Evolutionary conservation across 345 rosid species (phyloP).

Genomic region (Angophora floribunda): DNA sequence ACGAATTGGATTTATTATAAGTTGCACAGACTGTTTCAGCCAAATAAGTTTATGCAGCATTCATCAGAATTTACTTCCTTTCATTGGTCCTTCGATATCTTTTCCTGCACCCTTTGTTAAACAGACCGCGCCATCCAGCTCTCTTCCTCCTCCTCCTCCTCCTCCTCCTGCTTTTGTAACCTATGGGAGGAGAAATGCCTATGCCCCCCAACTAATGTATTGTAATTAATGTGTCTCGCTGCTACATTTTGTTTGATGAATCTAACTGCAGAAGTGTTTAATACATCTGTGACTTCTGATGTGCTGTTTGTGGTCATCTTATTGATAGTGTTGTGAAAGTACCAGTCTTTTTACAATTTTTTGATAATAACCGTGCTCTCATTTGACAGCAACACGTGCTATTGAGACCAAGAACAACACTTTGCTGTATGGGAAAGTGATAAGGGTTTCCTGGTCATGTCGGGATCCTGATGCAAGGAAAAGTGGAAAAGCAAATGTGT

Average conservation of each 20-base stretch:
- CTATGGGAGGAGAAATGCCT: not conserved
- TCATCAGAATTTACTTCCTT: not conserved
- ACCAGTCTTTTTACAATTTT: not conserved
- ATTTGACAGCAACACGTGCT: conserved; percentile 43
- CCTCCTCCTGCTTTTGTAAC: not conserved
- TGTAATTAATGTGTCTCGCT: not conserved
- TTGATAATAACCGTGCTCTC: not conserved
- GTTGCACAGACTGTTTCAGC: not conserved
- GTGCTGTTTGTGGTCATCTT: not conserved
- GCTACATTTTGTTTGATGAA: not conserved
- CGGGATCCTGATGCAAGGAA: conserved; percentile 65
- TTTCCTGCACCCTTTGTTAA: not conserved
- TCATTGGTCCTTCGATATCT: not conserved
- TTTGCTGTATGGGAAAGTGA: conserved; percentile 45
- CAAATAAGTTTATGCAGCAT: not conserved
- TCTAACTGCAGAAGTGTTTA: not conserved
- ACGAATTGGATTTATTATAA: not conserved
- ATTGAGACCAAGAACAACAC: conserved; percentile 55
- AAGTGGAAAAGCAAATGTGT: conserved; percentile 64
- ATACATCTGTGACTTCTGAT: not conserved
- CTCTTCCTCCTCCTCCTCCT: not conserved
- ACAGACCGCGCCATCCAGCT: not conserved
- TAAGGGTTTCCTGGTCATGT: conserved; percentile 63
- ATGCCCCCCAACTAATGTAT: not conserved
- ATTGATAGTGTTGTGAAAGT: not conserved